A percentile compares a stretch with the other conserved stretches of the same genome.
Evolutionary conservation across 106 monocot genomes (phyloP).

Genomic region (Dioscorea dumetorum): DNA sequence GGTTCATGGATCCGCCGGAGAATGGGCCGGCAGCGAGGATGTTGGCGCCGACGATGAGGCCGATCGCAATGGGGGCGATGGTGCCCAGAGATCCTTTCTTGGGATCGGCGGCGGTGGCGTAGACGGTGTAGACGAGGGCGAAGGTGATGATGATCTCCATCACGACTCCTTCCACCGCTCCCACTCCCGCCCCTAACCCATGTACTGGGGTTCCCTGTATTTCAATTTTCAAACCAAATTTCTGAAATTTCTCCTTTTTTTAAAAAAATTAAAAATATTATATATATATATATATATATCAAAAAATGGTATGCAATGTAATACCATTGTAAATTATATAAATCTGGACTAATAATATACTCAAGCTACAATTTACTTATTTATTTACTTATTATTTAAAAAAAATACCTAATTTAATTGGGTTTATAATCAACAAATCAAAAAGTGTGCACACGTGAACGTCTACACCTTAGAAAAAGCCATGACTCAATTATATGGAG

Average conservation of each 20-base stretch:
- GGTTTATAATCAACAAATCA: no score
- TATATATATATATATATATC: no score
- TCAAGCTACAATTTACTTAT: no score
- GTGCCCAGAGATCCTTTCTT: slow-evolving; percentile 29
- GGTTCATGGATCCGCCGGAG: slow-evolving; percentile 29
- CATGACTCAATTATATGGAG: no score
- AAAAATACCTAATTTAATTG: no score
- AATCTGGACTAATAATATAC: no score
- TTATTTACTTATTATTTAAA: no score
- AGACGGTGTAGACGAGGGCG: slow-evolving; percentile 22
- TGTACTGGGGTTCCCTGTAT: slow-evolving; percentile 22
- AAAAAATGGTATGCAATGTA: no score
- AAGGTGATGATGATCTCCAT: slow-evolving; percentile 53
- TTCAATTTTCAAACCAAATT: not conserved
- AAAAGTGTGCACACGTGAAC: no score
- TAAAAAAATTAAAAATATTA: not conserved
- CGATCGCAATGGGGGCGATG: slow-evolving; percentile 22
- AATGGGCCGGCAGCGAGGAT: slow-evolving; percentile 29
- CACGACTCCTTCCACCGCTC: slow-evolving; percentile 26
- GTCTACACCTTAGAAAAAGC: no score
- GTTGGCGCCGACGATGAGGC: slow-evolving; percentile 25
- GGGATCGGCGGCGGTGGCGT: slow-evolving; percentile 42
- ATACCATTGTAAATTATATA: no score
- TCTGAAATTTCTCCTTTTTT: not conserved
- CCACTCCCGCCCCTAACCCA: slow-evolving; percentile 22